phyloP scores from a whole-genome alignment of 352 stramenopile species.

The Phytophthora kernoviae region DNA sequence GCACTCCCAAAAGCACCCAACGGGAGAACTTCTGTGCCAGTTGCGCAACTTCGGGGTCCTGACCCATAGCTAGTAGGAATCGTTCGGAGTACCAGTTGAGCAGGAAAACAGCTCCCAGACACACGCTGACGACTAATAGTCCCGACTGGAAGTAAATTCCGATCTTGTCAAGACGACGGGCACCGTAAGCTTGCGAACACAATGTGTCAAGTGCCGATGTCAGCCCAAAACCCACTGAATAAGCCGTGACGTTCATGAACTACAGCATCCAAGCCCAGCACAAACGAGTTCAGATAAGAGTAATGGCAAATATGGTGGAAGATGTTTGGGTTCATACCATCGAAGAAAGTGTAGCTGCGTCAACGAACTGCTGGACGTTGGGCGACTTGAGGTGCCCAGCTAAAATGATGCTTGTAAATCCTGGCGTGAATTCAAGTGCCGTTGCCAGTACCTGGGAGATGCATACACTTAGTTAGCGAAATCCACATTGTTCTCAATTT shows the following conservation, averaged over 20 bases:
- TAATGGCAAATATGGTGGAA: background rate
- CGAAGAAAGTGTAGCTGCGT: conserved; percentile 53
- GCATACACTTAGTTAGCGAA: too few species aligned
- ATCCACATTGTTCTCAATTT: too few species aligned
- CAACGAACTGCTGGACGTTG: conserved; percentile 57
- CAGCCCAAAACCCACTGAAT: conserved; percentile 64
- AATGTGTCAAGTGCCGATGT: conserved; percentile 80
- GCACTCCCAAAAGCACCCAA: conserved; percentile 58
- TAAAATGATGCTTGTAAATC: conserved; percentile 56
- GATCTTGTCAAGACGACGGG: conserved; percentile 62
- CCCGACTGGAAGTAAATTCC: conserved; percentile 77
- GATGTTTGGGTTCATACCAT: conserved; percentile 37
- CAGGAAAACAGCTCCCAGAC: conserved; percentile 51
- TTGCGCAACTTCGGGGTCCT: conserved; percentile 53
- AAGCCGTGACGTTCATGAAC: conserved; percentile 76
- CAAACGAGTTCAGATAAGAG: background rate
- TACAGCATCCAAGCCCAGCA: conserved; percentile 8
- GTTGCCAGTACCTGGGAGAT: conserved; percentile 42
- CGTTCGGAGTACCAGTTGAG: conserved; percentile 66
- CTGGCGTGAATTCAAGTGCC: conserved; percentile 58
- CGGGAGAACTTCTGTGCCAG: conserved; percentile 66
- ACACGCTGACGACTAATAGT: conserved; percentile 40
- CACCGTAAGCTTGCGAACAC: conserved; percentile 69
- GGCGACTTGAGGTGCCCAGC: conserved; percentile 68
- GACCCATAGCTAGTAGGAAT: conserved; percentile 49